Conservation (phyloP, 331 rosid species). For the Dryas integrifolia region DNA sequence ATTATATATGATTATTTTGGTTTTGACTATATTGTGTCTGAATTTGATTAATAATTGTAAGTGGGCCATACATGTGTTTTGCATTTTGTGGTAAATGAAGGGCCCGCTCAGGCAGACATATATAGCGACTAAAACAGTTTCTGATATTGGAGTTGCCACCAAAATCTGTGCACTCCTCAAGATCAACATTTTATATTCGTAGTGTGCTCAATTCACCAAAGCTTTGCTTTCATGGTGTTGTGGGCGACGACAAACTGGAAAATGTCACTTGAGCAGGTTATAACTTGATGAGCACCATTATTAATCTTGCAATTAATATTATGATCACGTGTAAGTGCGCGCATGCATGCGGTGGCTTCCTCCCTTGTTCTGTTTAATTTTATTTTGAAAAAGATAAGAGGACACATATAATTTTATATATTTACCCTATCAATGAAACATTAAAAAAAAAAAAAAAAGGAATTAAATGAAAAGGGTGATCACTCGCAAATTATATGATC, state of each 20-base stretch:
- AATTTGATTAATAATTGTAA: neutral
- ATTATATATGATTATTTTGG: neutral
- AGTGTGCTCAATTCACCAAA: slow-evolving; percentile 28
- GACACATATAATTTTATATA: neutral
- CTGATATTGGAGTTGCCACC: neutral
- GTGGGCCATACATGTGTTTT: slow-evolving; percentile 8
- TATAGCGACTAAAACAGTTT: slow-evolving; percentile 2
- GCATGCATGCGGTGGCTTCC: neutral
- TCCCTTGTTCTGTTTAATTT: neutral
- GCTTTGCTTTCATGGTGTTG: slow-evolving; percentile 5
- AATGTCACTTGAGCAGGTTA: slow-evolving; percentile 36
- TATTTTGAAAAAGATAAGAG: neutral
- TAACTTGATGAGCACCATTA: slow-evolving; percentile 4
- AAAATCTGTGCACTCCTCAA: neutral
- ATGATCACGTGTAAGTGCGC: neutral
- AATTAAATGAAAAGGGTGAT: too few relatives aligned
- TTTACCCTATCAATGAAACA: too few relatives aligned
- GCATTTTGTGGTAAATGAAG: neutral
- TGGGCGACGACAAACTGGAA: slow-evolving; percentile 33
- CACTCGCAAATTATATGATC: too few relatives aligned
- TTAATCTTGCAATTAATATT: neutral
- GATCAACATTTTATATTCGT: slow-evolving; percentile 4
- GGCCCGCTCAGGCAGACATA: slow-evolving; percentile 3
- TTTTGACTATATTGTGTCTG: neutral
- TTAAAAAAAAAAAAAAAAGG: too few relatives aligned